phyloP scores from a whole-genome alignment of 169 alveolate genomes.

The Plasmodium gallinaceum region DNA sequence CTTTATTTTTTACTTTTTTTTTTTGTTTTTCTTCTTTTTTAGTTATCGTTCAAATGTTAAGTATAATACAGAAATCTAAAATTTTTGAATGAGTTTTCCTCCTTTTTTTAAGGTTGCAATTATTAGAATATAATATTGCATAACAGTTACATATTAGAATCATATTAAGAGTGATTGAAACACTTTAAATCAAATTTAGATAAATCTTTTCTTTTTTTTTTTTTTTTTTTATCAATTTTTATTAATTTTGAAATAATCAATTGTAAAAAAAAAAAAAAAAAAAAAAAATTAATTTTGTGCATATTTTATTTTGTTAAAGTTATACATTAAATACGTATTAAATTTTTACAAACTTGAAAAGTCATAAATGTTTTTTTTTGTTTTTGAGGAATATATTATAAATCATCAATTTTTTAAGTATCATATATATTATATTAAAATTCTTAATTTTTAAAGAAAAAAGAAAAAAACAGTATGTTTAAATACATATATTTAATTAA shows the following conservation, averaged over 20 bases:
- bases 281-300: background rate
- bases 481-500: no score
- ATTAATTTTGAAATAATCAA: background rate
- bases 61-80: slow-evolving; percentile 43
- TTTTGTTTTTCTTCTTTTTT: slow-evolving; percentile 4
- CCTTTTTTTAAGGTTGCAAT: slow-evolving; percentile 17
- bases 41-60: slow-evolving; percentile 69
- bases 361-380: no score
- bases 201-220: background rate
- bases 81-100: slow-evolving; percentile 13
- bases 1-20: background rate
- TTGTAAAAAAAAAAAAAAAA: background rate
- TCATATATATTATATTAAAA: no score
- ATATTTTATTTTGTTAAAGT: no score
- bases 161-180: background rate
- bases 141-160: background rate
- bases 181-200: background rate
- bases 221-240: background rate
- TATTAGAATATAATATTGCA: background rate
- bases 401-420: no score
- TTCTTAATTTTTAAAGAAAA: no score
- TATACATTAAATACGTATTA: no score
- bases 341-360: no score
- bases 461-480: no score
- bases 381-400: no score